Conservation (phyloP, 371 early-diverging fungal species). For the Mucor indicus region DNA sequence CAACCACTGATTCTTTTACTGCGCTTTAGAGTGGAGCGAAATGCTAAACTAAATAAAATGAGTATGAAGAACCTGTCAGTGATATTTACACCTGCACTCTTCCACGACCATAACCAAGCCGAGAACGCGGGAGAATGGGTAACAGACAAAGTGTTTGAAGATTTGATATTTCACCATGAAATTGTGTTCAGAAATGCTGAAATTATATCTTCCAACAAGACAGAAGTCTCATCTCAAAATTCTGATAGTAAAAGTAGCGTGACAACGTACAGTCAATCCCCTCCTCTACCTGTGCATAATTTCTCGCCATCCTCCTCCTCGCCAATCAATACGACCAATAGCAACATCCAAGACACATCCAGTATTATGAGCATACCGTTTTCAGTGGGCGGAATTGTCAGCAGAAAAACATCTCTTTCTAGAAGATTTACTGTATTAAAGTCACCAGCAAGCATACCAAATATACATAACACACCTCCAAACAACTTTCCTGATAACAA, state of each 20-base stretch:
- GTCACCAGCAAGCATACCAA: slow-evolving; percentile 5
- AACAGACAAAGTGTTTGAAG: slow-evolving; percentile 39
- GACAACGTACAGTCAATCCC: not conserved
- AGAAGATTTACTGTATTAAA: slow-evolving; percentile 1
- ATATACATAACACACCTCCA: not conserved
- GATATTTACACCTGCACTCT: slow-evolving; percentile 60
- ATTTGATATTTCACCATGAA: slow-evolving; percentile 30
- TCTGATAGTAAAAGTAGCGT: not conserved
- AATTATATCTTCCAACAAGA: not conserved
- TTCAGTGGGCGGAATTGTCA: not conserved
- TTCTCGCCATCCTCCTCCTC: not conserved
- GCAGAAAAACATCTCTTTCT: slow-evolving; percentile 1
- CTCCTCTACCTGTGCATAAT: too few species aligned
- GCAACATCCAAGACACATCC: too few species aligned
- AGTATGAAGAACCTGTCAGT: slow-evolving; percentile 53
- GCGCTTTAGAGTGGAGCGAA: slow-evolving; percentile 37
- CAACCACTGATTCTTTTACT: too few species aligned
- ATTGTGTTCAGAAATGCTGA: slow-evolving; percentile 13
- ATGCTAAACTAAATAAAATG: slow-evolving; percentile 57
- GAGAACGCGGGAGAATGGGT: slow-evolving; percentile 45
- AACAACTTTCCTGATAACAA: not conserved
- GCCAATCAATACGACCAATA: too few species aligned
- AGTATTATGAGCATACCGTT: slow-evolving; percentile 6
- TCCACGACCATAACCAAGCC: slow-evolving; percentile 59
- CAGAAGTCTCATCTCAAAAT: not conserved